Percentiles rank a stretch among this genome's conserved stretches.
Conservation (phyloP, 2,329 filamentous ascomycete genomes). For the Fusarium sp. region DNA sequence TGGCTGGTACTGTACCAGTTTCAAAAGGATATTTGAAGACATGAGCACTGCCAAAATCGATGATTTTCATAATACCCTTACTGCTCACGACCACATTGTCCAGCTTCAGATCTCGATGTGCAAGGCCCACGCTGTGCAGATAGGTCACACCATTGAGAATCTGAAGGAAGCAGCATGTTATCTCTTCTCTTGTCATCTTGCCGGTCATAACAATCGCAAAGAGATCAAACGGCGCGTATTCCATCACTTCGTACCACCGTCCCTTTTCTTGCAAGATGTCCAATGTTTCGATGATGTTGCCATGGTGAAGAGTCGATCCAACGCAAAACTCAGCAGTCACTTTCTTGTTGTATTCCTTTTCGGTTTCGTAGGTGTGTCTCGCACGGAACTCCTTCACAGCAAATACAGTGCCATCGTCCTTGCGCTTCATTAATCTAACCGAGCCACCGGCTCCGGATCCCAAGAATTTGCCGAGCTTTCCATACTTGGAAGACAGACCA, state of each 20-base stretch:
- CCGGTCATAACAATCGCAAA: slow-evolving; percentile 99
- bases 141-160: slow-evolving; percentile 91
- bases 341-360: slow-evolving; percentile 97
- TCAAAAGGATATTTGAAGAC: slow-evolving; percentile 99
- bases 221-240: slow-evolving; percentile 94
- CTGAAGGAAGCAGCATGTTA: slow-evolving; percentile 91
- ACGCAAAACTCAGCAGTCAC: slow-evolving; percentile 98
- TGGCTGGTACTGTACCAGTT: slow-evolving; percentile 64
- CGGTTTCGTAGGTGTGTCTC: slow-evolving; percentile 90
- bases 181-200: slow-evolving; percentile 92
- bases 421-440: slow-evolving; percentile 92
- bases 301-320: slow-evolving; percentile 94
- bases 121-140: slow-evolving; percentile 90
- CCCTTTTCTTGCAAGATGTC: slow-evolving; percentile 95
- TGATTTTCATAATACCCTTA: slow-evolving; percentile 98
- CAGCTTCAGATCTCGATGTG: slow-evolving; percentile 94
- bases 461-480: slow-evolving; percentile 93
- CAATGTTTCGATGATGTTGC: slow-evolving; percentile 97
- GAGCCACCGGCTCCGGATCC: slow-evolving; percentile 95
- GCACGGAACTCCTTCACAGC: slow-evolving; percentile 97
- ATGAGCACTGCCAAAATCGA: slow-evolving; percentile 97
- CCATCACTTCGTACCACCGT: slow-evolving; percentile 99
- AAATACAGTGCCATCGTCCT: slow-evolving; percentile 91
- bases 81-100: slow-evolving; percentile 99
- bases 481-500: slow-evolving; percentile 89